phyloP scores from a whole-genome alignment of 352 stramenopile species.

The Halophytophthora polymorphica region DNA sequence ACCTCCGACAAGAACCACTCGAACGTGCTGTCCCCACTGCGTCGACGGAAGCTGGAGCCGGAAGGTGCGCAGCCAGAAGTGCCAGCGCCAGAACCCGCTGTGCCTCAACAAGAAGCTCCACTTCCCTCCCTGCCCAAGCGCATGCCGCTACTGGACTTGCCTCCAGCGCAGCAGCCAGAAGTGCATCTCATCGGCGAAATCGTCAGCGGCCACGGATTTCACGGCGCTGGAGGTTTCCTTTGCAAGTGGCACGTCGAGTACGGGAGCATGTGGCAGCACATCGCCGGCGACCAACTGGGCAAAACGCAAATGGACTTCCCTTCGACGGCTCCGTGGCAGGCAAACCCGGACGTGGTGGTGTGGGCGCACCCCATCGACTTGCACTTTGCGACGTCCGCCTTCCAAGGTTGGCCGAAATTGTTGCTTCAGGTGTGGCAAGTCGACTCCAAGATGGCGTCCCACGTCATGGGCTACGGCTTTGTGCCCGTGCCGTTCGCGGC shows the following conservation, averaged over 20 bases:
- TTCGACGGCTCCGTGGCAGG: constrained; percentile 13
- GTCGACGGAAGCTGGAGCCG: constrained; percentile 22
- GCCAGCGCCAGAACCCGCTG: constrained; percentile 12
- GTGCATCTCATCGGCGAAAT: constrained; percentile 75
- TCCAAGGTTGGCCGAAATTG: constrained; percentile 64
- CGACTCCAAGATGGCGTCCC: constrained; percentile 44
- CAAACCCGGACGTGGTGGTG: constrained; percentile 30
- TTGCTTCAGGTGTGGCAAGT: constrained; percentile 63
- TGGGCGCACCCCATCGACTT: constrained; percentile 71
- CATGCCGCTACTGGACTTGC: constrained; percentile 23
- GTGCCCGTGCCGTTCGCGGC: constrained; percentile 48
- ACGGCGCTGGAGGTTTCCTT: constrained; percentile 30
- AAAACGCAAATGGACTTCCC: constrained; percentile 68
- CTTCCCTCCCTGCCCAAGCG: constrained; percentile 11
- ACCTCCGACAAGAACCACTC: constrained; percentile 19
- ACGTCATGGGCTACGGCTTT: constrained; percentile 59
- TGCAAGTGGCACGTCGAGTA: constrained; percentile 76
- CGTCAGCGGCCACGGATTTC: constrained; percentile 48
- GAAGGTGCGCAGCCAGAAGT: constrained; percentile 17
- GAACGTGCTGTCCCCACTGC: constrained; percentile 23
- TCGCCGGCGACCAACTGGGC: constrained; percentile 53
- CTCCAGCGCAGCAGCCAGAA: constrained; percentile 51
- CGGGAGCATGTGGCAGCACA: constrained; percentile 49
- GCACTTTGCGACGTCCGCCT: constrained; percentile 51
- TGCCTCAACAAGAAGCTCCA: not conserved